Evolutionary conservation across 179 eudicot genomes (phyloP), one percentile per base, ranked within the genome.

Genomic region (Spinacia oleracea): DNA sequence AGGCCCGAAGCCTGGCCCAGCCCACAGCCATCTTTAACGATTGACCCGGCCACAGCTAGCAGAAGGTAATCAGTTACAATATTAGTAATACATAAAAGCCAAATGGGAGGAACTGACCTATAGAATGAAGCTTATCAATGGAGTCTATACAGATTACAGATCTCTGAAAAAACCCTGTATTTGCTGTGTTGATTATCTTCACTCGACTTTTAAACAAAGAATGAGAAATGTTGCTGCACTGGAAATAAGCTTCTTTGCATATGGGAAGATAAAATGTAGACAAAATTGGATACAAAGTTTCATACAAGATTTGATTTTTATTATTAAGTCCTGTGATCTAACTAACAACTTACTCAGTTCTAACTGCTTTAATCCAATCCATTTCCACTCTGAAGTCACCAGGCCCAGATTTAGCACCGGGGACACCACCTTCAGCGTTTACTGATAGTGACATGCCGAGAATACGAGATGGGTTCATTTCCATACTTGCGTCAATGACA

Each of bases 361-460:
- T 87, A 81, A 92, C 76, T 34, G 97, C 98, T 86, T 93, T 96
- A 51, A 96, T 92, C 97, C 97, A 96, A 84, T 96, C 98, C 67
- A 96, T 83, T 78, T 96, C 99, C 77, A 96, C 77, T 70, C 79
- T 87, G 74, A 96, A 96, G 83, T 92, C 96, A 80, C 98, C 99
- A 3, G 93, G 90, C 40, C 99, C 99, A 42, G 93, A 76, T 81
- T 74, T 87, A 27, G 99, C 91, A 75, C 93, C 97, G 1, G 97
- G 99, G 70, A 87, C 86, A 74, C 98, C 98, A 27, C 96, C 99
- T 84, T 90, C 97, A 14, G 98, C 97, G 58, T 96, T 93, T 29
- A 96, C 93, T 67, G 98, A 91, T 8, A 96, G 83, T 38, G 99
- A 96, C 98, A 96, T 90, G 60, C 98, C 98, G 2, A 94, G 84